Evolutionary conservation across 257 asterid species (phyloP), one percentile per base, ranked within the genome.

Genomic region (Ajuga chamaepitys): DNA sequence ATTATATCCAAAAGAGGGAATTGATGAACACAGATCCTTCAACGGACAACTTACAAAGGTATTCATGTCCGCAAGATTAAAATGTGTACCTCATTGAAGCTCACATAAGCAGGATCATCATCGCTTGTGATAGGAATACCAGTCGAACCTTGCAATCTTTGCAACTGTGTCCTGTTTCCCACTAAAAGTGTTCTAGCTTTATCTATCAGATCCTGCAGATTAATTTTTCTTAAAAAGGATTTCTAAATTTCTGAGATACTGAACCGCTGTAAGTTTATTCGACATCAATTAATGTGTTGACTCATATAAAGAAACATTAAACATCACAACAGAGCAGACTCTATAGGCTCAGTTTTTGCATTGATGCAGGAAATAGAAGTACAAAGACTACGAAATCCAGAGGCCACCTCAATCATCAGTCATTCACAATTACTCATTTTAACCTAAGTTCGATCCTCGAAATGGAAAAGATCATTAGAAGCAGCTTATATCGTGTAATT

Each of bases 121-220:
- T 89, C 94, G 53, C 57, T 63, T 6, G 82, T 64, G 51, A 84
- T 74, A 28, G 86, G 87, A 74, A 69, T 55, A 20, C 96, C 91
- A 0, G 88, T 62, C 13, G 91, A 85, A 37, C 79, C 67, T 83
- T 85, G 96, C 81, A 89, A 68, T 71, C 80, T 84, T 66, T 89
- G 97, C 77, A 93, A 60, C 70, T 53, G 50, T 58, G 87, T 75
- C 70, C 96, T 84, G 82, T 89, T 93, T 51, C 96, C 95, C 1
- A 89, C 96, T 74, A 93, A 78, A 67, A 84, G 75, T 51, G 81
- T 81, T 78, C 84, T 85, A 50, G 96, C 95, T 80, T 85, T 83
- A 82, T 93, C 98, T 65, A 93, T 87, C 72, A 93, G 78, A 74
- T 89, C 97, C 98, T 93, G 82, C 83, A 77, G 26, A 67, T 57